phyloP scores from a whole-genome alignment of 2,329 filamentous ascomycete genomes.

The Claviceps digitariae region DNA sequence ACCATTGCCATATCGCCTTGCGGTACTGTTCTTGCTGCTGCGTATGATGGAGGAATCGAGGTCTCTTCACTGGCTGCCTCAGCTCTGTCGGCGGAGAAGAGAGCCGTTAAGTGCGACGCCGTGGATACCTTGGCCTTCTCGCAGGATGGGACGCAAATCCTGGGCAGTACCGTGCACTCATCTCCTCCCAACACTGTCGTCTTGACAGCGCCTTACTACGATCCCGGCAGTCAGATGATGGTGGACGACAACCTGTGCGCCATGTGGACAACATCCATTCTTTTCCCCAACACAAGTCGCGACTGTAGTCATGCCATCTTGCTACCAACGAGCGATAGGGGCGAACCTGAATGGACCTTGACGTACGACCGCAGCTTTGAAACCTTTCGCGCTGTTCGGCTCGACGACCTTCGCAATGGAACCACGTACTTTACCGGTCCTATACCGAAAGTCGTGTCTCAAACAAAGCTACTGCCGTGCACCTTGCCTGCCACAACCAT shows the following conservation, averaged over 20 bases:
- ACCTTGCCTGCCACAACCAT: constrained; percentile 58
- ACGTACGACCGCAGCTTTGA: constrained; percentile 66
- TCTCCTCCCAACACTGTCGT: constrained; percentile 58
- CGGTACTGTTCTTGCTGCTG: constrained; percentile 68
- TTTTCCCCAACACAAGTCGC: constrained; percentile 69
- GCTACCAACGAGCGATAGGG: constrained; percentile 44
- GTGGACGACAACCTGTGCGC: constrained; percentile 56
- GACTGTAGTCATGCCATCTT: constrained; percentile 68
- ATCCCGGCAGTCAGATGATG: constrained; percentile 52
- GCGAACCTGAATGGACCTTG: constrained; percentile 63
- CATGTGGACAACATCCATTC: constrained; percentile 74
- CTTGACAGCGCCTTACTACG: constrained; percentile 67
- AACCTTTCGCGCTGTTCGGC: constrained; percentile 63
- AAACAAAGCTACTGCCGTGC: constrained; percentile 50
- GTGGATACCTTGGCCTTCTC: constrained; percentile 67
- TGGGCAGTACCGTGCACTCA: constrained; percentile 58
- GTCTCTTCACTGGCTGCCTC: constrained; percentile 60
- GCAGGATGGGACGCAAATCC: constrained; percentile 61
- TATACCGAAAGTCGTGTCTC: constrained; percentile 33
- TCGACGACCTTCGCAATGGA: constrained; percentile 61
- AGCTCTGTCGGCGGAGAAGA: constrained; percentile 50
- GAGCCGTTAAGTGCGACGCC: constrained; percentile 64
- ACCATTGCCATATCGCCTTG: constrained; percentile 71
- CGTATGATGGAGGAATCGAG: constrained; percentile 81
- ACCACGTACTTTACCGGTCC: constrained; percentile 71